Conservation (phyloP, 139 green algal species). For the Picochlorum sp. region DNA sequence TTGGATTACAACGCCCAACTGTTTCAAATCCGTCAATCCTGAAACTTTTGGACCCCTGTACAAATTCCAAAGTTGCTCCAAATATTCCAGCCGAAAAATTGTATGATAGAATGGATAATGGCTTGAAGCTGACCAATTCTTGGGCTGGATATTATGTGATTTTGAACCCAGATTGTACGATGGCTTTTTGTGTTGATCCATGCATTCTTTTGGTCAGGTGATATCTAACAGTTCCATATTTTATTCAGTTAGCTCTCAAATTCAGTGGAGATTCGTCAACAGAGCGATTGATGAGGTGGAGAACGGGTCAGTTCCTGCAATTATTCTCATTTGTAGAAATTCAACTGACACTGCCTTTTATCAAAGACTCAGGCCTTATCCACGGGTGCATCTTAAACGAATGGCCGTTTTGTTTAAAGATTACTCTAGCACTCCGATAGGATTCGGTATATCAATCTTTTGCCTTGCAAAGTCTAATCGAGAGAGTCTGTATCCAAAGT, state of each 20-base stretch:
- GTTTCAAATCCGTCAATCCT: constrained; percentile 49
- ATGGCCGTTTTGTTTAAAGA: constrained; percentile 63
- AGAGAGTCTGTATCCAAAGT: constrained; percentile 52
- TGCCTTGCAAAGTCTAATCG: constrained; percentile 51
- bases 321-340: constrained; percentile 67
- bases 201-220: background rate
- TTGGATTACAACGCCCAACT: constrained; percentile 42
- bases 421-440: constrained; percentile 60
- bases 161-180: constrained; percentile 71
- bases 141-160: constrained; percentile 70
- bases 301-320: constrained; percentile 50
- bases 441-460: constrained; percentile 75
- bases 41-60: constrained; percentile 74
- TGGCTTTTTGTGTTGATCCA: constrained; percentile 14
- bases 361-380: constrained; percentile 72
- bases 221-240: background rate
- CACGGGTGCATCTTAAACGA: constrained; percentile 61
- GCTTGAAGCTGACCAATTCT: constrained; percentile 55
- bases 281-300: constrained; percentile 83
- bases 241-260: constrained; percentile 18
- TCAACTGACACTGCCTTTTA: constrained; percentile 64
- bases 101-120: constrained; percentile 76
- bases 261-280: constrained; percentile 81
- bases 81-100: constrained; percentile 80
- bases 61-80: constrained; percentile 59